Evolutionary conservation across 768 basidiomycete species (phyloP), one percentile per base, ranked within the genome.

Genomic region (Agaricus subrufescens): DNA sequence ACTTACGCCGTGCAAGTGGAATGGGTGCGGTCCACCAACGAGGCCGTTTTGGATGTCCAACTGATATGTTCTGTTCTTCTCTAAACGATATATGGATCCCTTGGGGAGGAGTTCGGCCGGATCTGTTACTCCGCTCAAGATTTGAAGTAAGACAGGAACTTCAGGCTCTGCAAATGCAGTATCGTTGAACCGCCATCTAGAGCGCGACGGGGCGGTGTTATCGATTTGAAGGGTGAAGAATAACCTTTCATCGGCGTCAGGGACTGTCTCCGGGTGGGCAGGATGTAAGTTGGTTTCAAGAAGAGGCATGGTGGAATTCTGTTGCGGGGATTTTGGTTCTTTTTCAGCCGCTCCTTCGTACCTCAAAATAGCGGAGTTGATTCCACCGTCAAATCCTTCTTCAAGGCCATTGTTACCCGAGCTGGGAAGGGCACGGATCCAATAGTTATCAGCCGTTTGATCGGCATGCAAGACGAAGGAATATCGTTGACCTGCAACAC

Each of bases 71-170:
- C 70, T 69, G 59, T 82, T 77, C 7, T 65, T 67, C 0, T 79
- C 77, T n/a, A 86, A 66, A 8, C 67, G 60, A 59, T 78, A 80
- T 6, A 85, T 69, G 12, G 71, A 72, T 3, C 80, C 83, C 0
- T 54, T n/a, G 0, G 83, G 85, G 29, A 85, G 66, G 15, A 86
- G 69, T 1, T 79, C 71, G 19, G 70, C 62, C 0, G 83, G 73
- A 12, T 71, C 69, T 37, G 67, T 67, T 5, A 76, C 76, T 0
- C 84, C 84, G 50, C 78, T 83, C 37, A 86, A 62, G 39, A 85
- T 79, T 59, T 86, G 84, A 14, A 84, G 73, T 8, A 86, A 73
- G 8, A 83, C 76, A 0, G 84, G 83, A 0, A 76, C 67, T 0
- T 71, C 69, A 0, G 83, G 82, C 1, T 71, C 63, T 5, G 38